Conservation (phyloP, 495 filamentous ascomycete genomes). For the Terfezia boudieri region DNA sequence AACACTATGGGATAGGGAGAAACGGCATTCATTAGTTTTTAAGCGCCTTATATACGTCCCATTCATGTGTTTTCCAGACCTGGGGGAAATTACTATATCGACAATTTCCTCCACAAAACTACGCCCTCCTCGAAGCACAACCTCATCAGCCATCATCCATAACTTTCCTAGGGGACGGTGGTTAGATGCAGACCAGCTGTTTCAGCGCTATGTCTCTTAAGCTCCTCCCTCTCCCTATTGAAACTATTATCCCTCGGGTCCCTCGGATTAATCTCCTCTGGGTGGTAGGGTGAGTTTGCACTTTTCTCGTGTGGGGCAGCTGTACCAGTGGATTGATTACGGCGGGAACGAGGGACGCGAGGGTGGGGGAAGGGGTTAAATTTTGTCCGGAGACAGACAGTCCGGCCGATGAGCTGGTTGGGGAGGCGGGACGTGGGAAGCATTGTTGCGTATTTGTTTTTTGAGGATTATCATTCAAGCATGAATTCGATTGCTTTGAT, state of each 20-base stretch:
- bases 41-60: not conserved
- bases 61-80: no score
- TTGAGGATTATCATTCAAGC: no score
- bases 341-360: no score
- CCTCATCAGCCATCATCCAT: conserved; percentile 3
- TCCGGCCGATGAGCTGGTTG: no score
- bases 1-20: conserved; percentile 26
- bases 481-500: no score
- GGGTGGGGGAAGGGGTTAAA: no score
- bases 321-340: no score
- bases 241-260: conserved; percentile 68
- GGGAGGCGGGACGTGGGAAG: no score
- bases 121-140: conserved; percentile 4
- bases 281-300: no score
- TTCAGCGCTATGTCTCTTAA: conserved; percentile 64
- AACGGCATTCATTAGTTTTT: not conserved
- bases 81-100: conserved; percentile 48
- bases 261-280: conserved; percentile 12
- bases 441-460: no score
- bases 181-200: conserved; percentile 41
- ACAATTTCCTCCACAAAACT: conserved; percentile 89
- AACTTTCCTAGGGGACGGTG: not conserved
- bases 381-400: no score
- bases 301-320: no score
- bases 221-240: conserved; percentile 58